Evolutionary conservation across 768 basidiomycete species (phyloP).

Genomic region (Grammothele lineata): DNA sequence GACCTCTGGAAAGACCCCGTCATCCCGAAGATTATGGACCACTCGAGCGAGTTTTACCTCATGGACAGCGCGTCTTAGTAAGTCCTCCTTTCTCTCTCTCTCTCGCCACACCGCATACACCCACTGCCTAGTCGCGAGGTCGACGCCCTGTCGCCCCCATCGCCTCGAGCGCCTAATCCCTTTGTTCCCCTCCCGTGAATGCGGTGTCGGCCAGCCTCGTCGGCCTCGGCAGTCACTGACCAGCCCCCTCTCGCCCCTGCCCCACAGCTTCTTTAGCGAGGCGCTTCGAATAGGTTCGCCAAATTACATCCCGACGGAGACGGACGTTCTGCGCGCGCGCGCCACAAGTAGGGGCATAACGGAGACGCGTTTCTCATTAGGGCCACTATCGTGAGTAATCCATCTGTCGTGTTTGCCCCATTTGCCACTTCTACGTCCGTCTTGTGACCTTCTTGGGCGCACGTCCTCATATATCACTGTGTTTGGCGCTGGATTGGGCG

Average conservation of each 20-base stretch:
- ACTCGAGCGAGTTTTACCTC: conserved; percentile 77
- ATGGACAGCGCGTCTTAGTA: conserved; percentile 95
- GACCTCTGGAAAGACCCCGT: conserved; percentile 70
- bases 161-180: no score
- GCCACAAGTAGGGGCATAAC: conserved; percentile 88
- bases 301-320: conserved; percentile 82
- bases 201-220: no score
- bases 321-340: conserved; percentile 84
- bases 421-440: background rate
- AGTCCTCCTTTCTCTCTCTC: conserved; percentile 25
- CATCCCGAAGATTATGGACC: conserved; percentile 45
- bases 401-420: background rate
- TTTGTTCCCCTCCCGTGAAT: background rate
- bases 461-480: no score
- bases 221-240: background rate
- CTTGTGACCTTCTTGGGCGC: no score
- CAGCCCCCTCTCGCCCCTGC: background rate
- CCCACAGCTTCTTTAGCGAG: conserved; percentile 75
- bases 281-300: conserved; percentile 78
- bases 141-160: no score
- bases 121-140: no score
- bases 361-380: conserved; percentile 80
- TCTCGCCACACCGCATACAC: background rate
- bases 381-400: conserved; percentile 37
- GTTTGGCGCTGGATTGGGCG: no score